phyloP scores from a whole-genome alignment of 805 yeast species.

The Saccharomycopsis sp. region DNA sequence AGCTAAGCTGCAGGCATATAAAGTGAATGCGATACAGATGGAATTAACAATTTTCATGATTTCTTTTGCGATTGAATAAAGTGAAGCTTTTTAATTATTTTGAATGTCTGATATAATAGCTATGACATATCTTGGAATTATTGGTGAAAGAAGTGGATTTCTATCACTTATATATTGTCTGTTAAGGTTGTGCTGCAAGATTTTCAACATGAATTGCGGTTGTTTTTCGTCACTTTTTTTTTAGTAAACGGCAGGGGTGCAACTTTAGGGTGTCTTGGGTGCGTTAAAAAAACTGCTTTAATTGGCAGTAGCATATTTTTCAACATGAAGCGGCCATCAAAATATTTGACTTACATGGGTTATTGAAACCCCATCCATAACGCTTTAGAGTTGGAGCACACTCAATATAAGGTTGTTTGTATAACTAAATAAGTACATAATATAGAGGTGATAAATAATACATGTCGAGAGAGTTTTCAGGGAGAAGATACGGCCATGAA shows the following conservation, averaged over 20 bases:
- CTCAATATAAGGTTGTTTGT: background rate
- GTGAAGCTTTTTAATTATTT: too few species aligned
- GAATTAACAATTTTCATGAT: background rate
- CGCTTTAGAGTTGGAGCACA: background rate
- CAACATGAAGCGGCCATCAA: background rate
- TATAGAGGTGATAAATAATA: background rate
- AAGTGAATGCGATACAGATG: background rate
- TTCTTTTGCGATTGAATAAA: too few species aligned
- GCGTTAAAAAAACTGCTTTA: background rate
- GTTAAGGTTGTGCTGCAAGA: background rate
- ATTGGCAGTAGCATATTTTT: background rate
- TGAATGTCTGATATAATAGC: too few species aligned
- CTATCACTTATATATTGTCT: background rate
- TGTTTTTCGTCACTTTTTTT: background rate
- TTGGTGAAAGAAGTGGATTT: background rate
- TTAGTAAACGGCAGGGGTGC: slow-evolving; percentile 1
- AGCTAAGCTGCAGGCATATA: background rate
- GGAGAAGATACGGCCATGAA: background rate
- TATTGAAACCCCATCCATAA: too few species aligned
- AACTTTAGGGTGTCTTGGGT: background rate
- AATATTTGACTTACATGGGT: too few species aligned
- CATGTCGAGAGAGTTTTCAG: background rate
- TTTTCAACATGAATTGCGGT: slow-evolving; percentile 1
- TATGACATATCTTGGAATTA: background rate
- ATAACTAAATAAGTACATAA: background rate